Evolutionary conservation across 2,329 filamentous ascomycete genomes (phyloP), one percentile per base, ranked within the genome.

Genomic region (Biscogniauxia sp.): DNA sequence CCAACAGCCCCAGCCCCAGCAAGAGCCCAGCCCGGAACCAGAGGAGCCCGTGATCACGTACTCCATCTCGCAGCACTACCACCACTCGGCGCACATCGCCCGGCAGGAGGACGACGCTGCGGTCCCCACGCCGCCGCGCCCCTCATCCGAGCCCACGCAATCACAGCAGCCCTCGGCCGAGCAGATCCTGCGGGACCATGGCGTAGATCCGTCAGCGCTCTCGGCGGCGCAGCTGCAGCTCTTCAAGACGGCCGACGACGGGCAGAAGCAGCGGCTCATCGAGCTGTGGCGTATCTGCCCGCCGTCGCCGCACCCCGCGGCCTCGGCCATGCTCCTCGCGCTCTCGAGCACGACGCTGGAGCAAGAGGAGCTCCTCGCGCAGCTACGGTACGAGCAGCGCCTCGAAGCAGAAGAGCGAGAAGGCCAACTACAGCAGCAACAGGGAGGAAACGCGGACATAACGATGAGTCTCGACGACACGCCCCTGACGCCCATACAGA

Each of bases 281-380:
- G 89, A 96, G 73, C 85, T 96, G 17, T 97, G 93, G 93, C 88
- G 86, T 61, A 92, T 93, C 66, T 91, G 87, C 60, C 91, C 91
- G 20, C 90, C 90, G 0, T 83, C 80, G 51, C 3, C 28, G 23
- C 23, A 84, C 83, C 63, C 78, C 75, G 61, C 79, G 78, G 54
- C 82, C 65, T 78, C 81, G 2, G 77, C 80, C 9, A 72, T 86
- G 11, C 28, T 9, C 9, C 28, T 9, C 9, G 80, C 82, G 3
- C 84, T 81, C 81, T 80, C 74, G 63, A 80, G 73, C 69, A 85
- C 82, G 0, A 82, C 78, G 0, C 68, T 87, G 19, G 81, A 84
- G 66, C 81, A 87, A 59, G 84, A 89, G 70, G 79, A 86, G 73
- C 70, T 82, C 57, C 75, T 91, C 70, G 87, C 86, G 68, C 70